Evolutionary conservation across 177 flowering plant genomes (phyloP), one percentile per base, ranked within the genome.

Genomic region (Tripterygium wilfordii): DNA sequence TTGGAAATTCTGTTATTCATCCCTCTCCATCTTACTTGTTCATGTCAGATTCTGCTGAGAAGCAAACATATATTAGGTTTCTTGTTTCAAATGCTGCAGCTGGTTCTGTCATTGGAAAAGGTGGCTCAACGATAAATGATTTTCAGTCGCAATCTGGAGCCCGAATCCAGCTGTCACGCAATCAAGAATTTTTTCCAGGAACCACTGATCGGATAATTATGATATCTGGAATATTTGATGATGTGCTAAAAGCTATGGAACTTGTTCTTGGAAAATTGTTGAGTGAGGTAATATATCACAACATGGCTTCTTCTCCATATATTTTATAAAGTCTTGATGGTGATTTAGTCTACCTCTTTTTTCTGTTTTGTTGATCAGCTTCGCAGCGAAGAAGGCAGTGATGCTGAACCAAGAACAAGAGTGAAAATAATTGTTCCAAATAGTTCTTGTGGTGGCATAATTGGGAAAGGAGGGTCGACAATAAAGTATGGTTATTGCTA

Each of bases 31-130:
- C 22, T 8, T 46, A 31, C 18, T 35, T 51, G 32, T 24, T 51
- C 13, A 17, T 62, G 18, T 19, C 76, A 92, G 92, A 80, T 49
- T 54, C 65, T 52, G 65, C 56, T 40, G 96, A 89, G 75, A 84
- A 59, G 66, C 60, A 72, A 8, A 71, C 90, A 46, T 71, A 83
- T 51, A 49, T 94, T 20, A 83, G 75, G 68, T 94, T 94, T 65
- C 92, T 94, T 44, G 85, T 89, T 27, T 89, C 99, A 42, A 94
- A 94, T 75, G 83, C 90, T 20, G 95, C 85, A 50, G 99, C 99
- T 50, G 99, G 99, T 56, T 85, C 95, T 41, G 77, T 94, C 33
- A 89, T 94, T 63, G 99, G 99, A 45, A 94, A 94, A 70, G 96
- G 99, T 60, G 99, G 99, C 24, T 69, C 96, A 36, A 94, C 97